Conservation (phyloP, 345 rosid genomes). For the Rhizophora apiculata region DNA sequence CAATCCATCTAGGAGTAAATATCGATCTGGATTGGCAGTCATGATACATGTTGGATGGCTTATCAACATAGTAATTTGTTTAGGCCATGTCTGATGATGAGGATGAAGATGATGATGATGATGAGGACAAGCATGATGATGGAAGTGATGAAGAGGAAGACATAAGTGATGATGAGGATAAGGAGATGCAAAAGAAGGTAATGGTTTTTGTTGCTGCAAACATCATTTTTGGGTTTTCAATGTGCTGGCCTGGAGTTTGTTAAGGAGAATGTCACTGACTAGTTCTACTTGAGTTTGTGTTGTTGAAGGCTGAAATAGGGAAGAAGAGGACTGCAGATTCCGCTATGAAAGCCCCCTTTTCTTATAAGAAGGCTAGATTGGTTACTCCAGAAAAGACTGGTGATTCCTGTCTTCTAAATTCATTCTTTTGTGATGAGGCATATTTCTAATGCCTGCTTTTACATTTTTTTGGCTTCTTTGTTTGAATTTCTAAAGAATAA, state of each 20-base stretch:
- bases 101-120: conserved; percentile 2
- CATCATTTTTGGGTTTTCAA: background rate
- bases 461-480: background rate
- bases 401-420: conserved; percentile 14
- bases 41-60: background rate
- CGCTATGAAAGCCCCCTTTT: conserved; percentile 35
- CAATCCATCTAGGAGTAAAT: too few relatives aligned
- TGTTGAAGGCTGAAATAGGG: conserved; percentile 39
- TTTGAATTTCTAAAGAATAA: background rate
- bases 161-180: conserved; percentile 31
- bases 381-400: conserved; percentile 72
- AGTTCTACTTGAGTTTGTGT: background rate
- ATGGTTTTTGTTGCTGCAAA: too few relatives aligned
- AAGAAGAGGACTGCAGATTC: conserved; percentile 66
- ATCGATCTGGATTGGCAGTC: too few relatives aligned
- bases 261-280: background rate
- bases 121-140: background rate
- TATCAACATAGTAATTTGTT: background rate
- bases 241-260: background rate
- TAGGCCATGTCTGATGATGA: background rate
- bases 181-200: conserved; percentile 54
- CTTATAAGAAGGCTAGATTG: conserved; percentile 70
- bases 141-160: background rate
- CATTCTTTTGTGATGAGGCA: background rate
- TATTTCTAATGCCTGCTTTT: too few relatives aligned